Evolutionary conservation across 2,329 filamentous ascomycete genomes (phyloP), one percentile per base, ranked within the genome.

Genomic region (Ophiocordyceps polyrhachis-furcata): DNA sequence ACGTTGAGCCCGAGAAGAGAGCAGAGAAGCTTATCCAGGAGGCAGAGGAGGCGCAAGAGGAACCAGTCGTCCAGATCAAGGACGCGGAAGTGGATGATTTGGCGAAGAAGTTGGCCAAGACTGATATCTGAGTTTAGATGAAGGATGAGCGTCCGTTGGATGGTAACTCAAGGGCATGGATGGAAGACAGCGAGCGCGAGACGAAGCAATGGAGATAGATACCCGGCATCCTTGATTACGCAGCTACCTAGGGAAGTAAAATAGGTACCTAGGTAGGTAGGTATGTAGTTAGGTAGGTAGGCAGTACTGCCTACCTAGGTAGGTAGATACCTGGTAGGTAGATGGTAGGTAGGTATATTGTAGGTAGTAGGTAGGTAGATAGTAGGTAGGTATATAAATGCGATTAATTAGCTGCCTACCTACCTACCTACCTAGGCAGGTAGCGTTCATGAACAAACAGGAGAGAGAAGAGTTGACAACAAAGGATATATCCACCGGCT

Each of bases 71-170:
- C 15, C 74, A 81, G 60, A 63, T 74, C 51, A 73, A 84, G 62
- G 78, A 88, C 58, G 75, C 79, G 60, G 81, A 83, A 29, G 83
- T 96, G 37, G 87, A 95, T 55, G 79, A 78, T 41, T 66, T 96
- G 56, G 82, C 86, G 15, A 74, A 81, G 58, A 71, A 76, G 56
- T 64, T 96, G 52, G 76, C 73, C 49, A 88, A 88, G 73, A 83
- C 84, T 21, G 59, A 53, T 42, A 70, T 77, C 50, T 77, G 61
- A 62, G 53, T 41, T 35, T 4, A 31, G 42, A 23, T 23, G 47
- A 46, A 35, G 25, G 7, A 6, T 35, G 32, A 15, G 21, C 43
- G 42, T 37, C 44, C 41, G 20, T 42, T 47, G 44, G 46, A 48
- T 25, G 40, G 21, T 17, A 38, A 19, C 8, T 4, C 17, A 17